Base-by-base conservation (phyloP, 139 green algal species). In the Chloropicon primus region DNA sequence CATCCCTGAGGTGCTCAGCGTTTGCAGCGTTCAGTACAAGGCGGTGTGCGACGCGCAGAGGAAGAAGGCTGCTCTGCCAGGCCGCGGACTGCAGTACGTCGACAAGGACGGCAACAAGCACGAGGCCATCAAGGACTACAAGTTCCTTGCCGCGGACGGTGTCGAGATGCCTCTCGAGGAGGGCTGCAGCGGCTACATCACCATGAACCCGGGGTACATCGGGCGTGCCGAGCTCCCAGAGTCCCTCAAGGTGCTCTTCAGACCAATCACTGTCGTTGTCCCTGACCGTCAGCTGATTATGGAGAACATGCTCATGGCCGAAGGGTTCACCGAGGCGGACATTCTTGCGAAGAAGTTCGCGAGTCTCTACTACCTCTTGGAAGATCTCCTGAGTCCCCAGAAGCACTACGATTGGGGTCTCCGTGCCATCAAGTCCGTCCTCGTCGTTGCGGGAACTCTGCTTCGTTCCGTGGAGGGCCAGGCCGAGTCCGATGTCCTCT, bases 161-260 rank as follows among this genome's bases (percentile, higher is more conserved):
- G 85, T 89, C 25, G 86, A 91, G 77, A 94, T 94, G 90, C 89
- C 89, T 1, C 82, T 95, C 26, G 89, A 93, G 82, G 88, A 92
- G 81, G 90, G 90, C 78, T 90, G 84, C 2, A 88, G 80, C 25
- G 88, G 82, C 24, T 94, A 93, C 86, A 94, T 94, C 81, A 94
- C 90, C 79, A 94, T 94, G 90, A 94, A 94, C 84, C 90, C 90
- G n/a, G 90, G 90, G 54, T 94, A 94, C 86, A 94, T 94, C 54
- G 90, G 90, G 26, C 84, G 90, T 25, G 80, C 80, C 25, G 90
- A 94, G 86, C 84, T 94, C 73, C 90, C 90, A 21, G 90, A 94
- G 88, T 93, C 88, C 1, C 85, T 94, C 29, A 94, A 94, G 84
- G 90, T 88, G 1, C 85, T 93, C 23, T 94, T 94, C 87, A 81